Evolutionary conservation across 495 filamentous ascomycete species (phyloP).

Genomic region (Hyaloscypha finlandica): DNA sequence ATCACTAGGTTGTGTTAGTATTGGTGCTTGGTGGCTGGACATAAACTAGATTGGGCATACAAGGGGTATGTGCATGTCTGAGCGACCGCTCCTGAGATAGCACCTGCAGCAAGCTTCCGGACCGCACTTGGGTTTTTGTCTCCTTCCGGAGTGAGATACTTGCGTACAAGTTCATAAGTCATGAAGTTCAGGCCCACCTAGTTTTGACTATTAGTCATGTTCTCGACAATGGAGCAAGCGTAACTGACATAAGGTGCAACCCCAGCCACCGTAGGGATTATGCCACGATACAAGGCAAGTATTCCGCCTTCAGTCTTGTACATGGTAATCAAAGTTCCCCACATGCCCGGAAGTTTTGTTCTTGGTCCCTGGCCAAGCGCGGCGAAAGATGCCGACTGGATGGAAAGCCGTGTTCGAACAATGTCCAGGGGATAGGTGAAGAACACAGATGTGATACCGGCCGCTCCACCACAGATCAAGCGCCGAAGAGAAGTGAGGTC

Average conservation of each 20-base stretch:
- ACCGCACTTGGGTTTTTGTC: conserved; percentile 76
- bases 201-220: conserved; percentile 15
- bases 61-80: conserved; percentile 99
- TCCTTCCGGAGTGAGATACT: conserved; percentile 84
- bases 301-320: conserved; percentile 90
- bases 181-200: conserved; percentile 98
- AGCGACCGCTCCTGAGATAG: conserved; percentile 91
- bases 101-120: conserved; percentile 86
- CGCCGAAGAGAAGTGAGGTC: conserved; percentile 69
- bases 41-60: conserved; percentile 50
- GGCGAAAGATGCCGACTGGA: conserved; percentile 92
- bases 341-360: conserved; percentile 88
- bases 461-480: conserved; percentile 81
- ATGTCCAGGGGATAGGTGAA: conserved; percentile 87
- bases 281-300: conserved; percentile 83
- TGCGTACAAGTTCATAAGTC: conserved; percentile 87
- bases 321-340: conserved; percentile 76
- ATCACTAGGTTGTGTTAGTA: conserved; percentile 57
- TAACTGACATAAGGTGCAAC: conserved; percentile 85
- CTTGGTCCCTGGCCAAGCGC: conserved; percentile 58
- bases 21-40: background rate
- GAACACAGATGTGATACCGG: conserved; percentile 90
- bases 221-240: background rate
- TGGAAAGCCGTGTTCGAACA: conserved; percentile 90
- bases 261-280: conserved; percentile 89